Base-by-base conservation (phyloP, 805 yeast species). In the Spathaspora girioi region DNA sequence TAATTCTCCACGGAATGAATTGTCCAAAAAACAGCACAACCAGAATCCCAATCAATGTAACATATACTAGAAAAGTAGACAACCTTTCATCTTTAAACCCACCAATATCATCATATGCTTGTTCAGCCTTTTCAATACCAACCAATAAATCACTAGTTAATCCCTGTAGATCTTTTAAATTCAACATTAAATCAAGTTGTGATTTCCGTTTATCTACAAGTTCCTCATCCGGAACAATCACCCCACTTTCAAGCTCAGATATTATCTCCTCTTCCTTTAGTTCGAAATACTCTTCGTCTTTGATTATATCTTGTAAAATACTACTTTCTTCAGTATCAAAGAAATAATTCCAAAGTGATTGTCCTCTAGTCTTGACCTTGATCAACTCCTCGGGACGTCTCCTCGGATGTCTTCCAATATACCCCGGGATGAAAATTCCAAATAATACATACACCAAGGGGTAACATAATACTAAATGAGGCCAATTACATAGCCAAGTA, bases 81-180 rank as follows among this genome's bases (percentile, higher is more conserved):
- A 74, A 66, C 45, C 80, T 73, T 58, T 89, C 96, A 63, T 89
- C 87, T 56, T 75, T 76, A 61, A 89, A 89, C 9, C 86, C 86
- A 27, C 87, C 87, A 5, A 85, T 76, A 11, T 84, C 86, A 58
- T 74, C 78, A 58, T 83, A 71, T 50, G 83, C 76, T 35, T 69
- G 68, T 52, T 87, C 90, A 7, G 79, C 65, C 15, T 69, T 65
- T 18, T 84, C 83, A 48, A 81, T 68, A 0, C 75, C 61, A 14
- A 72, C 67, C 23, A 88, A 73, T 7, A 85, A 52, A 49, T 79
- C 80, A 0, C 85, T 71, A 15, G 89, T 80, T 35, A 82, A 66
- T 54, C 82, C 81, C 63, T 89, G 96, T 26, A 88, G 70, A 60
- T 88, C 93, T 51, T 88, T 76, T 83, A 89, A 76, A 57, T 86